Base-by-base conservation (phyloP, 768 basidiomycete species). In the Agaricus bisporus region DNA sequence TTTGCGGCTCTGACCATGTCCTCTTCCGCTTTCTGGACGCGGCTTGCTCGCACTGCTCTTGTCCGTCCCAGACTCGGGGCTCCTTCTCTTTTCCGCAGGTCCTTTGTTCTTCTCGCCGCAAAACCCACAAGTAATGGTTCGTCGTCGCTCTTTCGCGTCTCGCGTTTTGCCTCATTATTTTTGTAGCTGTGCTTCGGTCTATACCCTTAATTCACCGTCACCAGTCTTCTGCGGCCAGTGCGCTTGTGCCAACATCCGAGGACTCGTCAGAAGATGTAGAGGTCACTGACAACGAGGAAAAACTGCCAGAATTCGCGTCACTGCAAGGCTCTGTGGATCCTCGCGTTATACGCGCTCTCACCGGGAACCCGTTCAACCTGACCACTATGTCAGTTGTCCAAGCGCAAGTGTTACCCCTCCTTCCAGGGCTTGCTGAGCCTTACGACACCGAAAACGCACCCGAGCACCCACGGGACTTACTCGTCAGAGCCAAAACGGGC, bases 401-500 rank as follows among this genome's bases (percentile, higher is more conserved):
- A 66, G 79, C 81, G 8, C 77, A 83, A 49, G 91, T 98, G 6
- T 72, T 92, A 2, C 76, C 79, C 8, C 75, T 90, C 49, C 78
- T 98, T 22, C 92, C 94, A 10, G 71, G 76, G 5, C 72, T 97
- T 22, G 76, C 80, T 12, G 64, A 71, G 15, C 81, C 86, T 9
- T 76, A 80, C 62, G 62, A 74, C 49, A 58, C 72, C 0, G 58
- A 65, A 26, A 69, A 63, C 39, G 58, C 62, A 26, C 56, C 57
- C 2, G 58, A 61, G 18, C 54, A 56, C 12, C 63, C 73, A 15
- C 80, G 85, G 5, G 93, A 98, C 65, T 67, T 95, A 20, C 74
- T 95, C 42, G 91, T 95, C 52, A 86, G 90, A 64, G 88, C 92
- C 4, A 88, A 85, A 65, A 92, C 92, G 0, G 91, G 92, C 26